phyloP scores from a whole-genome alignment of 345 rosid species.

The Capsella bursapastoris region DNA sequence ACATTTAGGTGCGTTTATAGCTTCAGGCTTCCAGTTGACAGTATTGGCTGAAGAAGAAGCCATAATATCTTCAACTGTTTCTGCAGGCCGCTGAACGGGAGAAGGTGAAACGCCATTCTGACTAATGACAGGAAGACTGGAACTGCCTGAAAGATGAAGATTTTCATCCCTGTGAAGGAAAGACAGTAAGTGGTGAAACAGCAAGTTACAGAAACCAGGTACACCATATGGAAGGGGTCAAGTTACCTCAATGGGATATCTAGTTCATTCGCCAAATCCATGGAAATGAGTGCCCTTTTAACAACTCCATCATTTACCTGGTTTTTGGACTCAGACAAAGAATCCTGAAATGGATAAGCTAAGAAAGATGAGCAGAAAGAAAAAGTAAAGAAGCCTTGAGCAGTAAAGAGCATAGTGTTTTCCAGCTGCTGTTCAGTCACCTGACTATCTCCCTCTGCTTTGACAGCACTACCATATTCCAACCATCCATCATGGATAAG shows the following conservation, averaged over 20 bases:
- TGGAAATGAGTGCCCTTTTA: slow-evolving; percentile 52
- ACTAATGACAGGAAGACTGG: slow-evolving; percentile 42
- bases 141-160: slow-evolving; percentile 46
- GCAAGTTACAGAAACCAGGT: slow-evolving; percentile 27
- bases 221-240: slow-evolving; percentile 17
- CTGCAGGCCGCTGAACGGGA: slow-evolving; percentile 42
- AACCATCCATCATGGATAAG: slow-evolving; percentile 71
- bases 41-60: slow-evolving; percentile 51
- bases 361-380: slow-evolving; percentile 23
- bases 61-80: slow-evolving; percentile 38
- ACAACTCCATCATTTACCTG: slow-evolving; percentile 61
- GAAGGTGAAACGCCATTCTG: slow-evolving; percentile 52
- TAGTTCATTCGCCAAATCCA: slow-evolving; percentile 37
- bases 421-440: slow-evolving; percentile 36
- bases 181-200: slow-evolving; percentile 21
- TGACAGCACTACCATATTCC: slow-evolving; percentile 52
- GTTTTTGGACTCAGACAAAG: slow-evolving; percentile 56
- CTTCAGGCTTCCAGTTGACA: slow-evolving; percentile 62
- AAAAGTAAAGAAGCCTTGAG: slow-evolving; percentile 22
- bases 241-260: slow-evolving; percentile 61
- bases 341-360: slow-evolving; percentile 51
- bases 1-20: slow-evolving; percentile 78
- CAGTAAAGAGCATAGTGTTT: slow-evolving; percentile 16
- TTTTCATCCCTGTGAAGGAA: slow-evolving; percentile 57
- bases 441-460: slow-evolving; percentile 56